Evolutionary conservation across 768 basidiomycete species (phyloP), one percentile per base, ranked within the genome.

Genomic region (Mycena metata): DNA sequence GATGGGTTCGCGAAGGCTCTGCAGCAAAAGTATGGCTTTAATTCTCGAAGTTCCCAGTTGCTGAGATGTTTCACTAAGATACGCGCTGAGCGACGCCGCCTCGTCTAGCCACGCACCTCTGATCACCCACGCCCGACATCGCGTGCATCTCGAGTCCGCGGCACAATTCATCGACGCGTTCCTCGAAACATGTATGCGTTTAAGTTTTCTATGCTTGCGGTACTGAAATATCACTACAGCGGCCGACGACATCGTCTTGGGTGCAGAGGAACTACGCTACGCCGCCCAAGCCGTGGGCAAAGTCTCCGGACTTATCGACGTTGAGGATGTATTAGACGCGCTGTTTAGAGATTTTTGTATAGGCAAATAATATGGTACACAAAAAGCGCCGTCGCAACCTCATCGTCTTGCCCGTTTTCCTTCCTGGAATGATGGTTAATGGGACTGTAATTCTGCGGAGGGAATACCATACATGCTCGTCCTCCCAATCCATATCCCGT

Each of bases 341-440:
- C 86, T 97, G 26, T 97, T 97, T 75, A 83, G 85, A 39, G 91
- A 93, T 57, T 97, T 97, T 78, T 97, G 96, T 75, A 94, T 96
- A 58, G 95, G 95, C 42, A 95, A 96, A 81, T 94, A 80, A 70
- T 39, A 24, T 46, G 30, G 36, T 47, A 62, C 36, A 46, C 39
- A 30, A 55, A 45, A 55, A 24, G 8, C 24, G 46, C 26, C 26
- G 26, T 26, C 35, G 10, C 24, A 35, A 36, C 21, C n/a, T 51
- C 42, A 69, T 55, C 59, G 19, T 36, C 62, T 35, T 9, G 54
- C 67, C 19, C 63, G 63, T 56, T 67, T 64, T 33, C 51, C 65
- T 33, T 50, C 59, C 65, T 66, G 35, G n/a, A 49, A 45, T 52
- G 52, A 42, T 51, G 13, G 35, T 66, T 57, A 64, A 57, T 41